These are phyloP conservation scores for Eucalyptus tenuipes DNA, from an alignment of 345 rosid species.

Conservation along the genomic window DNA sequence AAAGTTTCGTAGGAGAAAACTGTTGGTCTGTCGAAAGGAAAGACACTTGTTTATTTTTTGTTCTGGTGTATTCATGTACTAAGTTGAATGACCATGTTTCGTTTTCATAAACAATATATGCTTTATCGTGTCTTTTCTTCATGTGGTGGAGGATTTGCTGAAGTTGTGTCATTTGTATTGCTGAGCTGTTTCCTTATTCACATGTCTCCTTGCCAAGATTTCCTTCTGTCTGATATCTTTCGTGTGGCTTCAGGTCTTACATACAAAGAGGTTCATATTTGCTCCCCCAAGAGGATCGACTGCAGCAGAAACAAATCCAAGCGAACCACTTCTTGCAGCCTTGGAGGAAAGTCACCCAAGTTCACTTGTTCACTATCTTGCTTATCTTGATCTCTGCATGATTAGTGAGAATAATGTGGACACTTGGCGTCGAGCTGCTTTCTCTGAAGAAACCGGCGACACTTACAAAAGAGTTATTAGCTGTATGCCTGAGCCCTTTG, in stretches of 20 bases:
- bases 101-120: neutral
- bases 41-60: neutral
- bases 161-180: neutral
- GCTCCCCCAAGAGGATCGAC: conserved; percentile 97
- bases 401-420: conserved; percentile 87
- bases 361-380: conserved; percentile 75
- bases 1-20: neutral
- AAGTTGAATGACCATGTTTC: neutral
- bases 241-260: conserved; percentile 37
- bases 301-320: conserved; percentile 96
- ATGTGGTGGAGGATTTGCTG: neutral
- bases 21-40: neutral
- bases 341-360: conserved; percentile 61
- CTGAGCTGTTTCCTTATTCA: neutral
- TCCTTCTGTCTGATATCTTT: neutral
- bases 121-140: neutral
- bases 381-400: conserved; percentile 93
- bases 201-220: neutral
- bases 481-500: conserved; percentile 68
- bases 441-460: conserved; percentile 87
- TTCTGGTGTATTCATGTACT: neutral
- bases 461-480: conserved; percentile 75
- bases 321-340: conserved; percentile 82
- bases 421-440: conserved; percentile 93
- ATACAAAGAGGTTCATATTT: conserved; percentile 61